Percentiles rank a stretch among this genome's conserved stretches.
Evolutionary conservation across 1,139 yeast species (phyloP).

Genomic region (Diutina neorugosa): DNA sequence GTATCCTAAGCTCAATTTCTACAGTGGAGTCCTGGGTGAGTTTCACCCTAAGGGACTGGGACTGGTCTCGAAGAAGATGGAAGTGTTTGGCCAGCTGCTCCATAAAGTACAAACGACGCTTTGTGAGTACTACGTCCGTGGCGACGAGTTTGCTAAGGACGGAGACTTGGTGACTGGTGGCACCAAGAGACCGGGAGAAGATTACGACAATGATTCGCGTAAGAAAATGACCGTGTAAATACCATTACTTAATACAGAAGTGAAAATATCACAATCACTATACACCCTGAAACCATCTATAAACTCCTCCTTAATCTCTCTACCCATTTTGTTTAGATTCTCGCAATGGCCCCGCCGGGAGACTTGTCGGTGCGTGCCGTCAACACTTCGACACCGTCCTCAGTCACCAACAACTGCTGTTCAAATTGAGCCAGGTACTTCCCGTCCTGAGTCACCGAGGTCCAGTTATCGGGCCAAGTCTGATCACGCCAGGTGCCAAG

Average conservation of each 20-base stretch:
- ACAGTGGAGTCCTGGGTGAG: slow-evolving; percentile 13
- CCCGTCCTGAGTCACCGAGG: slow-evolving; percentile 84
- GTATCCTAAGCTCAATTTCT: slow-evolving; percentile 14
- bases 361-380: slow-evolving; percentile 49
- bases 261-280: slow-evolving; percentile 1
- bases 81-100: slow-evolving; percentile 16
- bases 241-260: no score
- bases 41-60: slow-evolving; percentile 10
- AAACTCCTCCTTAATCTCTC: slow-evolving; percentile 1
- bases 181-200: not conserved
- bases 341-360: slow-evolving; percentile 78
- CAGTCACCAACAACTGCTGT: slow-evolving; percentile 87
- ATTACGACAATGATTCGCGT: not conserved
- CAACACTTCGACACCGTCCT: slow-evolving; percentile 84
- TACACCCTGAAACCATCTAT: not conserved
- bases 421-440: slow-evolving; percentile 87
- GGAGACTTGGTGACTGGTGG: not conserved
- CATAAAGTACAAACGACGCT: slow-evolving; percentile 17
- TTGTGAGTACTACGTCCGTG: slow-evolving; percentile 11
- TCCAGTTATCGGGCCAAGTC: slow-evolving; percentile 98
- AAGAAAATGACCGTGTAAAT: not conserved
- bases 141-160: not conserved
- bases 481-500: slow-evolving; percentile 74
- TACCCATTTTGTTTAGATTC: slow-evolving; percentile 19
- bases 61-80: slow-evolving; percentile 14